Conservation (phyloP, 148 eudicot genomes). For the Persicaria tinctoria region DNA sequence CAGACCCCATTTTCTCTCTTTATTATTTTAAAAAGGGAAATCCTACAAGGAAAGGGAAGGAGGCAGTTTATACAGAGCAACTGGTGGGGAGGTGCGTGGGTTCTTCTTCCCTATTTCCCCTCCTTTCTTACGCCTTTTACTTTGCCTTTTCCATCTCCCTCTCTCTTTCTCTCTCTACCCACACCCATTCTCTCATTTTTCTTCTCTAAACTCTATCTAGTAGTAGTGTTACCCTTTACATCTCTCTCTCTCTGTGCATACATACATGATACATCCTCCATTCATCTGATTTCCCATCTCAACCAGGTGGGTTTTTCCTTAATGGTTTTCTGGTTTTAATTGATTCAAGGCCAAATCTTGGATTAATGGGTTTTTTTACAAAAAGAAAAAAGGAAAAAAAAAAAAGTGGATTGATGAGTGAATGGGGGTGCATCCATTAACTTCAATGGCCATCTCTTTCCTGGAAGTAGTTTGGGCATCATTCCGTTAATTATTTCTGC, state of each 20-base stretch:
- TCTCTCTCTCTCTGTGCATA: background rate
- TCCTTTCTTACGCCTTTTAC: constrained; percentile 6
- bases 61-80: constrained; percentile 4
- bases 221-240: background rate
- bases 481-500: constrained; percentile 2
- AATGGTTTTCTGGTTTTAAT: background rate
- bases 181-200: background rate
- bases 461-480: constrained; percentile 2
- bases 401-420: constrained; percentile 6
- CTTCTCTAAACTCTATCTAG: background rate
- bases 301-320: background rate
- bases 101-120: constrained; percentile 9
- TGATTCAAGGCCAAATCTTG: background rate
- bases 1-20: no score
- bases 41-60: background rate
- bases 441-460: constrained; percentile 8
- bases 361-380: constrained; percentile 1
- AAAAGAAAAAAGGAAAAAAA: background rate
- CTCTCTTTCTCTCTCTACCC: background rate
- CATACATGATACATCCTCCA: constrained; percentile 1
- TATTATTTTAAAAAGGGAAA: background rate
- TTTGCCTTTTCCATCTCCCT: background rate
- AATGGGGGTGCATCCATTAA: constrained; percentile 7
- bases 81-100: background rate
- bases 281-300: constrained; percentile 1